Evolutionary conservation across 148 eudicot species (phyloP).

Genomic region (Spergularia bocconei): DNA sequence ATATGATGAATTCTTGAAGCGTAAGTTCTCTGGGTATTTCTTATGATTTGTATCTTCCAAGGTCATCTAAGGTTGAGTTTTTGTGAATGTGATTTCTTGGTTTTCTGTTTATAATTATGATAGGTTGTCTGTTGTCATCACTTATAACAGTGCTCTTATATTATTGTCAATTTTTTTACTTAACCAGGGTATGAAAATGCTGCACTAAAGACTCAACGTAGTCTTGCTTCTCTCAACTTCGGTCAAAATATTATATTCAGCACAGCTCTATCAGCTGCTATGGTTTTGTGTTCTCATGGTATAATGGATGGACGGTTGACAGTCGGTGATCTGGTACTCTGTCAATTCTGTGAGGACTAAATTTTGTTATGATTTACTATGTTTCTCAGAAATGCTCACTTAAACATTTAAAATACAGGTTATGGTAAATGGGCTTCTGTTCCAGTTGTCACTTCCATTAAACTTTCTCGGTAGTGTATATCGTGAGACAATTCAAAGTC

Average conservation of each 20-base stretch:
- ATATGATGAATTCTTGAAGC: conserved; percentile 76
- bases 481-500: conserved; percentile 92
- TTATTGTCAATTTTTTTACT: conserved; percentile 18
- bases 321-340: conserved; percentile 89
- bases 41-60: not conserved
- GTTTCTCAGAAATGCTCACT: conserved; percentile 1
- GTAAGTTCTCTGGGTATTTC: conserved; percentile 50
- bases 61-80: not conserved
- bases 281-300: conserved; percentile 78
- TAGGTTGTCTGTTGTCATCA: not conserved
- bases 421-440: conserved; percentile 94
- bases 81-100: not conserved
- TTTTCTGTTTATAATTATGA: not conserved
- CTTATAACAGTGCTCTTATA: not conserved
- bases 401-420: conserved; percentile 46
- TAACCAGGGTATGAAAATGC: conserved; percentile 86
- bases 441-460: conserved; percentile 91
- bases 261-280: conserved; percentile 77
- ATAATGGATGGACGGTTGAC: conserved; percentile 79
- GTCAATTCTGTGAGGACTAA: not conserved
- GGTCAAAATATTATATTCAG: conserved; percentile 88
- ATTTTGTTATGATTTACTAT: not conserved
- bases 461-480: conserved; percentile 97
- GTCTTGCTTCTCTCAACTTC: conserved; percentile 88
- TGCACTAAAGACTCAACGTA: conserved; percentile 87